A percentile compares a stretch with the other conserved stretches of the same genome.
These are phyloP conservation scores for Aspergillus nanangensis DNA, from an alignment of 495 filamentous ascomycete species.

Conservation along the genomic window DNA sequence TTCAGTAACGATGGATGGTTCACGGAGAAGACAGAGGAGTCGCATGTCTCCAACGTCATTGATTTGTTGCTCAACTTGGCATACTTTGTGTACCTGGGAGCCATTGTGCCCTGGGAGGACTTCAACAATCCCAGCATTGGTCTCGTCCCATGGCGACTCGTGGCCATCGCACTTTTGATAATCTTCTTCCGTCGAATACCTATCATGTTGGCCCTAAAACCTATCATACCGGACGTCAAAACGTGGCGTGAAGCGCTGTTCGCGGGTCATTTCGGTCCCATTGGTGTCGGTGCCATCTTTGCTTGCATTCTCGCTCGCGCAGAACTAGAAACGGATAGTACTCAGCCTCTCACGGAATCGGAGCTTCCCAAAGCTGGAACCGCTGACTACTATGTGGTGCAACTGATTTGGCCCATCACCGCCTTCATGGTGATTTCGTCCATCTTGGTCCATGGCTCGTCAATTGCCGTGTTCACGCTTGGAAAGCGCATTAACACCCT, in stretches of 20 bases:
- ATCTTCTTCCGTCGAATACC: slow-evolving; percentile 96
- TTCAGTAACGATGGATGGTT: slow-evolving; percentile 99
- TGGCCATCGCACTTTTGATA: slow-evolving; percentile 86
- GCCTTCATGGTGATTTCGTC: slow-evolving; percentile 92
- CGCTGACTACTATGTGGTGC: slow-evolving; percentile 63
- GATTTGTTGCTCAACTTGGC: slow-evolving; percentile 95
- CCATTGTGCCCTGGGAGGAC: slow-evolving; percentile 91
- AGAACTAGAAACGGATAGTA: slow-evolving; percentile 70
- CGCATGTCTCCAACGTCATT: slow-evolving; percentile 98
- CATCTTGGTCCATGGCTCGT: slow-evolving; percentile 95
- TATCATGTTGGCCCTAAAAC: slow-evolving; percentile 89
- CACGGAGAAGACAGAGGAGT: slow-evolving; percentile 95
- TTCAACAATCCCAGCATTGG: slow-evolving; percentile 72
- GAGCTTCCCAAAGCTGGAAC: slow-evolving; percentile 48
- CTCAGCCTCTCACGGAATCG: slow-evolving; percentile 65
- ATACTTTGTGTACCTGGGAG: slow-evolving; percentile 96
- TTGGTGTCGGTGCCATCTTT: slow-evolving; percentile 96
- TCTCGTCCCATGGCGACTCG: slow-evolving; percentile 78
- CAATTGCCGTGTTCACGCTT: slow-evolving; percentile 95
- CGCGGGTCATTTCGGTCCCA: slow-evolving; percentile 96
- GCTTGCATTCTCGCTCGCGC: slow-evolving; percentile 87
- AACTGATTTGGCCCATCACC: slow-evolving; percentile 92
- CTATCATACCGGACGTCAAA: slow-evolving; percentile 93
- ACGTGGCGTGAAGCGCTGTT: slow-evolving; percentile 98
- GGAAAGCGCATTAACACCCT: slow-evolving; percentile 98